Evolutionary conservation across 768 basidiomycete species (phyloP), one percentile per base, ranked within the genome.

Genomic region (Holtermanniella nyarrowii): DNA sequence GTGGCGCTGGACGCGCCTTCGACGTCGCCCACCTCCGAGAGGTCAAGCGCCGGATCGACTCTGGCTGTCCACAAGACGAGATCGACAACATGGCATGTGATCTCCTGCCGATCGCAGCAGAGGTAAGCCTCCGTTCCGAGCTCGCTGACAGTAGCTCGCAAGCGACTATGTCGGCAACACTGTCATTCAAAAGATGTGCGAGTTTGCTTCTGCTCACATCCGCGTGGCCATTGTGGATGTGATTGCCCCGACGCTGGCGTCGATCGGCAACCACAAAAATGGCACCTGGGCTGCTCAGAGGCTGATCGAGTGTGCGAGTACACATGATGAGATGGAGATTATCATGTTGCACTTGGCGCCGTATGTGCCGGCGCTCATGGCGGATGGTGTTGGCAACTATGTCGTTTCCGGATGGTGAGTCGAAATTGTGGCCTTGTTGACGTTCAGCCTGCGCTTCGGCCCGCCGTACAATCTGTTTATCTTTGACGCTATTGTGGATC

Each of bases 211-310:
- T 13, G 72, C 81, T 37, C 74, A 65, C 2, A 83, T 89, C 25
- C 78, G 90, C 60, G 79, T 88, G 56, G 82, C 83, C 14, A 91
- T 99, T 86, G 76, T 99, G 49, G 91, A 97, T 62, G 83, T 91
- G 45, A 84, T 97, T 55, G 80, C 82, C 3, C 95, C 95, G 44
- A 86, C 93, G 69, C 76, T 99, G 39, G 93, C 93, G 21, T 87
- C 88, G 81, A 95, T 97, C 58, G 95, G 95, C 23, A 90, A 93
- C 50, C 95, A 99, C 77, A 97, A 97, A 77, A 97, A 99, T 60
- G 95, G 95, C 24, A 99, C 95, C 0, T 97, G 95, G 95, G 93
- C 93, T 2, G 91, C 91, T 2, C 95, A 99, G 73, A 97, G 96
- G 78, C 89, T 95, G 66, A 97, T 97, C 53, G 90, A 96, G 74